Evolutionary conservation across 331 rosid species (phyloP).

Genomic region (Quercus tomentella): DNA sequence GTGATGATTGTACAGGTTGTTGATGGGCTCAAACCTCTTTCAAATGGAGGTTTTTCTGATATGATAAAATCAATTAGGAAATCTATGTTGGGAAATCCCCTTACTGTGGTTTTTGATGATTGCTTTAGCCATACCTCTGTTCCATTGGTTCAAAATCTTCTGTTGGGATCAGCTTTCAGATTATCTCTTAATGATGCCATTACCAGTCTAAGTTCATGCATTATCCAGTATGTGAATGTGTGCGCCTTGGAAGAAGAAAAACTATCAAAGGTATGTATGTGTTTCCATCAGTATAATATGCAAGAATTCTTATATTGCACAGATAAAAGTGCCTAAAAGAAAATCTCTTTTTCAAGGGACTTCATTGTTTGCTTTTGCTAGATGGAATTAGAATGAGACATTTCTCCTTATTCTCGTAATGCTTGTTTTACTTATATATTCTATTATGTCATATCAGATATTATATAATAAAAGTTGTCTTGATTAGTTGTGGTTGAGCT

Average conservation of each 20-base stretch:
- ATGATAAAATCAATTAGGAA: conserved; percentile 46
- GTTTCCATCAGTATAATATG: background rate
- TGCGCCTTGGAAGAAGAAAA: conserved; percentile 40
- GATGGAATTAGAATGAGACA: background rate
- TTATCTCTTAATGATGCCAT: conserved; percentile 50
- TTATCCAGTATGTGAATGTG: conserved; percentile 50
- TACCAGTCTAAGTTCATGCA: conserved; percentile 67
- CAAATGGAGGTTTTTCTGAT: conserved; percentile 44
- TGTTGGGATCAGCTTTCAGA: conserved; percentile 50
- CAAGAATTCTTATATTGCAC: background rate
- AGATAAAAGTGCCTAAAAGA: background rate
- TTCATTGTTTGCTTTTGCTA: background rate
- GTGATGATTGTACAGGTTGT: conserved; percentile 53
- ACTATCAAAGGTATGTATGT: conserved; percentile 41
- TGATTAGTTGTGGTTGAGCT: too few relatives aligned
- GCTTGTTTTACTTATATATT: background rate
- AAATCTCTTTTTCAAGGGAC: background rate
- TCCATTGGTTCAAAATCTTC: conserved; percentile 49
- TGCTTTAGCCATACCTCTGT: conserved; percentile 32
- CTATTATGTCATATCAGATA: too few relatives aligned
- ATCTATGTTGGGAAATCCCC: conserved; percentile 42
- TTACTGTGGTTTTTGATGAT: conserved; percentile 63
- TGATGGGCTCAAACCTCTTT: conserved; percentile 58
- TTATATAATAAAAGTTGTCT: too few relatives aligned
- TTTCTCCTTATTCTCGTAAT: background rate